These are phyloP conservation scores for Gossypium arboreum DNA, from an alignment of 345 rosid species.

Conservation along the genomic window DNA sequence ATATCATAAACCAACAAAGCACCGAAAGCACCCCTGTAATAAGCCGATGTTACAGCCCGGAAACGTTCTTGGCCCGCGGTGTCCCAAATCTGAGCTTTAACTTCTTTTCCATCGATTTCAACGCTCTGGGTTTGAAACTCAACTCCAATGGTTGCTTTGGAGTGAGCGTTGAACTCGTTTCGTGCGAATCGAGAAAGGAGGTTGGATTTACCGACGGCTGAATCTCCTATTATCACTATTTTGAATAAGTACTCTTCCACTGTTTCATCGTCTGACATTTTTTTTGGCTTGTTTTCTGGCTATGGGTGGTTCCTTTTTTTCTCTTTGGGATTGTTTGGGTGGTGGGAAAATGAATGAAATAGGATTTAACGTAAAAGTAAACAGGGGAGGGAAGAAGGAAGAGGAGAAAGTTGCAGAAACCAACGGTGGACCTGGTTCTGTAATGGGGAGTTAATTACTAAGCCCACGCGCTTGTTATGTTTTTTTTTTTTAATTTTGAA, in stretches of 20 bases:
- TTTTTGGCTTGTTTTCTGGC: not conserved
- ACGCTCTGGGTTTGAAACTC: conserved; percentile 89
- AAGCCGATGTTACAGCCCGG: conserved; percentile 92
- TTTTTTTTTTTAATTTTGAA: not conserved
- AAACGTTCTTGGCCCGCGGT: conserved; percentile 95
- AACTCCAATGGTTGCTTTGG: conserved; percentile 88
- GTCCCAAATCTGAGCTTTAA: conserved; percentile 98
- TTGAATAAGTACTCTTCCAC: conserved; percentile 83
- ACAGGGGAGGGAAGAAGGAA: not conserved
- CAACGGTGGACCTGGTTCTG: not conserved
- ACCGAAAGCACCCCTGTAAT: conserved; percentile 92
- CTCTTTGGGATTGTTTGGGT: not conserved
- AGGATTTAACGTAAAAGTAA: not conserved
- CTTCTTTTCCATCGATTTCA: conserved; percentile 76
- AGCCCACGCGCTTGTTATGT: not conserved
- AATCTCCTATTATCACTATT: conserved; percentile 83
- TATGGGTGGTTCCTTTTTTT: not conserved
- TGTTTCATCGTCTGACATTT: conserved; percentile 41
- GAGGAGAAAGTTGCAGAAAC: not conserved
- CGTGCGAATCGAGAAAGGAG: conserved; percentile 82
- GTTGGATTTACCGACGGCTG: conserved; percentile 93
- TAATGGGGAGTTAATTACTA: not conserved
- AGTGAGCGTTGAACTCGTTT: conserved; percentile 86
- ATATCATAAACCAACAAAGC: conserved; percentile 83
- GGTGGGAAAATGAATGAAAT: not conserved